Evolutionary conservation across 2,329 filamentous ascomycete species (phyloP), one percentile per base, ranked within the genome.

Genomic region (Rhexocercosporidium sp.): DNA sequence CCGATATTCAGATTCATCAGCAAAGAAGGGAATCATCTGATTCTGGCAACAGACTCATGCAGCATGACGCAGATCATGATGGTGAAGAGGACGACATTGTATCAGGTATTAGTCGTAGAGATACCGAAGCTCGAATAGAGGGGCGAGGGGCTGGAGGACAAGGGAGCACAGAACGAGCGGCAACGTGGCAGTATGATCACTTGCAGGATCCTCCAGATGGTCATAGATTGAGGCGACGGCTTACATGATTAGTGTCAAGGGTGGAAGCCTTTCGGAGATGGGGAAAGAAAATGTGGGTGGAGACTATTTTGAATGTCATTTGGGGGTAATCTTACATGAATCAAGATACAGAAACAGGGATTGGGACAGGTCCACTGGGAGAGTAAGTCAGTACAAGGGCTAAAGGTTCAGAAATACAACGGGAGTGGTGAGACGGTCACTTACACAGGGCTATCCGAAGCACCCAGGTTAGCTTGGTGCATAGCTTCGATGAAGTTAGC

Each of bases 391-490:
- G 16, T 16, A 14, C 6, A 27, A 11, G 22, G 46, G 20, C 20
- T 1, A 27, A 27, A 49, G 9, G 14, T 25, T 25, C 9, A 51
- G 25, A 37, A 11, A 37, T 11, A 37, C 1, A 11, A 7, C 34
- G 9, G 8, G 47, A 25, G 5, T 51, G 22, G 22, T 49, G 61
- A 4, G 29, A 29, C 18, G 25, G 29, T 29, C 25, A 31, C 49
- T 53, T 53, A 53, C 49, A 70, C 59, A n/a, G 69, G 69, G 25
- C 62, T 60, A 57, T 69, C 66, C n/a, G 69, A 70, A 7, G 79
- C 79, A 16, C 77, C 79, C 56, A 83, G 79, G 60, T 82, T 82
- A 3, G 80, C 81, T 70, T 83, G 82, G 69, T 83, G 82, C 81
- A 82, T 83, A 34, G 64, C 68, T 70, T 41, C 0, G 5, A 12